phyloP scores from a whole-genome alignment of 306 rosid species.

The Mucuna pruriens region DNA sequence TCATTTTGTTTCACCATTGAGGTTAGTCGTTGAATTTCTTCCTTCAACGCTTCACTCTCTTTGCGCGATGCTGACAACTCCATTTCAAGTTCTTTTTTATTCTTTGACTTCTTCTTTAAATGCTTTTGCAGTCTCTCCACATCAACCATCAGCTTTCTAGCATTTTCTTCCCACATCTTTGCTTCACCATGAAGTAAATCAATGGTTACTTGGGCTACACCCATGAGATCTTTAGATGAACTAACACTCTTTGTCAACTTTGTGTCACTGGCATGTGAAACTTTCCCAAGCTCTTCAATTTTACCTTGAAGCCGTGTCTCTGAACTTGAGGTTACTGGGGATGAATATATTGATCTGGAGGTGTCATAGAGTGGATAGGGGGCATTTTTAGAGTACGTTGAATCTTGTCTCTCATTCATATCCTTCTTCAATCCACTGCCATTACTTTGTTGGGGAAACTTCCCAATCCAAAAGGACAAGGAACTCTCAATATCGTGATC shows the following conservation, averaged over 20 bases:
- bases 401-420: slow-evolving; percentile 35
- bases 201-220: slow-evolving; percentile 49
- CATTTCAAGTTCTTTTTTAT: slow-evolving; percentile 39
- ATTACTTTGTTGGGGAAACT: slow-evolving; percentile 31
- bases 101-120: slow-evolving; percentile 39
- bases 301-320: slow-evolving; percentile 39
- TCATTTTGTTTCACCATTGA: slow-evolving; percentile 38
- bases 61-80: slow-evolving; percentile 30
- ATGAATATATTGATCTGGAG: slow-evolving; percentile 38
- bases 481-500: slow-evolving; percentile 37
- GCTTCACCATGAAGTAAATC: slow-evolving; percentile 52
- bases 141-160: slow-evolving; percentile 35
- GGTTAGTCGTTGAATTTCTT: slow-evolving; percentile 36
- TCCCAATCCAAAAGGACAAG: slow-evolving; percentile 43
- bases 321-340: slow-evolving; percentile 29
- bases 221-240: slow-evolving; percentile 49
- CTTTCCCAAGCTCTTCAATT: slow-evolving; percentile 38
- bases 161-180: slow-evolving; percentile 50
- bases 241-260: slow-evolving; percentile 31
- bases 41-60: slow-evolving; percentile 34
- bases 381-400: slow-evolving; percentile 28
- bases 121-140: slow-evolving; percentile 40
- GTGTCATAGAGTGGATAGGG: slow-evolving; percentile 23
- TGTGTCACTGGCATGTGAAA: slow-evolving; percentile 21
- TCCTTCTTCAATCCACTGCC: slow-evolving; percentile 22